Conservation (phyloP, 2,329 filamentous ascomycete genomes). For the Alternaria consortialis region DNA sequence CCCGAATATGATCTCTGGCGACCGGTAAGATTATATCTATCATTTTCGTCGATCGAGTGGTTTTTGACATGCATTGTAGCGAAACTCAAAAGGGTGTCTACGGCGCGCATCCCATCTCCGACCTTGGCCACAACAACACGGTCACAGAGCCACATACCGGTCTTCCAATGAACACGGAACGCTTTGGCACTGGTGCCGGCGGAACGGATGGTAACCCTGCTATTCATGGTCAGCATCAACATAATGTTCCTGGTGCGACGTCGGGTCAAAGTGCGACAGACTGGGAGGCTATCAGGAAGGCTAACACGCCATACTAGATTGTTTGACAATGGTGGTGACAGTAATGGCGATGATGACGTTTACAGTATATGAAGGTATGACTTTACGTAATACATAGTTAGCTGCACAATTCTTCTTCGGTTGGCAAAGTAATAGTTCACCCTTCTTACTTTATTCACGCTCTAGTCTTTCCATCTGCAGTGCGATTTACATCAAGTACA, state of each 20-base stretch:
- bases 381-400: neutral
- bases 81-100: slow-evolving; percentile 28
- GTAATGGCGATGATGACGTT: neutral
- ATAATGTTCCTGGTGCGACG: slow-evolving; percentile 18
- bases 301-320: slow-evolving; percentile 37
- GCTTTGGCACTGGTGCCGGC: slow-evolving; percentile 50
- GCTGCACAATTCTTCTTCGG: neutral
- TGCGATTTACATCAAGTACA: too few species aligned
- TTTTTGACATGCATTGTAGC: slow-evolving; percentile 18
- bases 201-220: slow-evolving; percentile 49
- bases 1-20: slow-evolving; percentile 35
- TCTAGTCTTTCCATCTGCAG: too few species aligned
- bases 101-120: slow-evolving; percentile 30
- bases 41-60: neutral
- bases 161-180: slow-evolving; percentile 52
- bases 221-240: slow-evolving; percentile 41
- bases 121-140: slow-evolving; percentile 27
- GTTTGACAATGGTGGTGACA: neutral
- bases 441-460: too few species aligned
- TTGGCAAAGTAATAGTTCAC: too few species aligned
- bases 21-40: slow-evolving; percentile 35
- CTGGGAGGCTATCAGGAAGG: slow-evolving; percentile 40
- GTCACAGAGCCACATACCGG: slow-evolving; percentile 53
- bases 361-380: neutral
- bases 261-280: slow-evolving; percentile 15